phyloP scores from a whole-genome alignment of 2,329 filamentous ascomycete species.

The Diaporthe helianthi region DNA sequence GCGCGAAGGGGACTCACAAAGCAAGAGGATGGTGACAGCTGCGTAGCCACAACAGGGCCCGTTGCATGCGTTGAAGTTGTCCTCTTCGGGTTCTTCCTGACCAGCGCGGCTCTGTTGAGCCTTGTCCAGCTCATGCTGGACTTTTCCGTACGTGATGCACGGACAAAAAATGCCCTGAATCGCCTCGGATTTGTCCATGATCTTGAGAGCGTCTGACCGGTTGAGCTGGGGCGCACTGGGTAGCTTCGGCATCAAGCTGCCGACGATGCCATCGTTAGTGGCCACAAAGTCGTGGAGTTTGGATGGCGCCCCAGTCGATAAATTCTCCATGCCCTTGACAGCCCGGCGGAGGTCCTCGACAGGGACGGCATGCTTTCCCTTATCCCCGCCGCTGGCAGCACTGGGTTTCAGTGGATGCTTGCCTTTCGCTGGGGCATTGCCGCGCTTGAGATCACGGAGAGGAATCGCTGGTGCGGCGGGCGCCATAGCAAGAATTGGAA shows the following conservation, averaged over 20 bases:
- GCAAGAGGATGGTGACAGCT: conserved; percentile 18
- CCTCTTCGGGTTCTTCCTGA: neutral
- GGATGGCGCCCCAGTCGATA: neutral
- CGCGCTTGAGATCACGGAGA: neutral
- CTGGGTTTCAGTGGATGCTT: neutral
- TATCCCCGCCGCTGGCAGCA: neutral
- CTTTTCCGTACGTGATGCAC: conserved; percentile 33
- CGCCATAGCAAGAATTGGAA: too few relatives aligned
- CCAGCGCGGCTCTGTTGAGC: conserved; percentile 25
- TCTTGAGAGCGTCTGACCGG: conserved; percentile 26
- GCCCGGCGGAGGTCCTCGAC: neutral
- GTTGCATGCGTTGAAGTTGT: conserved; percentile 23
- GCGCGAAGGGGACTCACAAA: conserved; percentile 24
- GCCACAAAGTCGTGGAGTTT: conserved; percentile 28
- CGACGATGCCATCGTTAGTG: conserved; percentile 23
- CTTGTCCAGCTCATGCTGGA: conserved; percentile 22
- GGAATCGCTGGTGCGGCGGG: neutral
- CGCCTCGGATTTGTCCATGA: conserved; percentile 28
- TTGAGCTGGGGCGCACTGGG: conserved; percentile 11
- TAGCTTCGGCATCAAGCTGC: neutral
- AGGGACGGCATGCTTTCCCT: neutral
- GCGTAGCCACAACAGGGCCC: conserved; percentile 27
- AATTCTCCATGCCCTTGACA: neutral
- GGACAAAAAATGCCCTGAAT: conserved; percentile 30
- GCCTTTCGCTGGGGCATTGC: neutral